Evolutionary conservation across 106 monocot genomes (phyloP).

Genomic region (Dioscorea dumetorum): DNA sequence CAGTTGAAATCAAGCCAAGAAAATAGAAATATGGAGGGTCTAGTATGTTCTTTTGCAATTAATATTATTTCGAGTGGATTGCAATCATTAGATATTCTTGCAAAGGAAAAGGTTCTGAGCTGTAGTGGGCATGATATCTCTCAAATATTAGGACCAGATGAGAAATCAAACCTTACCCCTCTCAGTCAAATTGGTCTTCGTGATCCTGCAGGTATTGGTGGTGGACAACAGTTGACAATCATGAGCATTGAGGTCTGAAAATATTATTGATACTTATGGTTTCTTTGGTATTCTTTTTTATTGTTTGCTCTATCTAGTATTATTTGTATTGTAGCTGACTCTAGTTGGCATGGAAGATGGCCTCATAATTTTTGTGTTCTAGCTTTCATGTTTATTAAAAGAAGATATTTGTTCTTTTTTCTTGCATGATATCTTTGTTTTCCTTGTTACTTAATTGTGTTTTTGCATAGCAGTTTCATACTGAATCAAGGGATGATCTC

Average conservation of each 20-base stretch:
- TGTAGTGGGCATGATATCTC: constrained; percentile 47
- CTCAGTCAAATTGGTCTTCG: constrained; percentile 92
- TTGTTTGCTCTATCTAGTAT: too few relatives aligned
- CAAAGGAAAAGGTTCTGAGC: constrained; percentile 9
- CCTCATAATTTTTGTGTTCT: too few relatives aligned
- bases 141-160: constrained; percentile 73
- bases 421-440: too few relatives aligned
- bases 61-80: background rate
- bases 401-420: too few relatives aligned
- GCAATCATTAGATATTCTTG: background rate
- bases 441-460: background rate
- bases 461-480: constrained; percentile 44
- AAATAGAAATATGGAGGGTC: background rate
- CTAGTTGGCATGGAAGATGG: too few relatives aligned
- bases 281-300: too few relatives aligned
- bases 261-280: background rate
- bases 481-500: constrained; percentile 78
- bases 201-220: constrained; percentile 69
- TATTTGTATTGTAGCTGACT: too few relatives aligned
- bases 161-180: constrained; percentile 68
- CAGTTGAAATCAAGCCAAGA: constrained; percentile 15
- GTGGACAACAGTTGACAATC: constrained; percentile 77
- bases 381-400: too few relatives aligned
- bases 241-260: constrained; percentile 74
- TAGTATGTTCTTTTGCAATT: too few relatives aligned